Base-by-base conservation (phyloP, 116 monocot genomes). In the Iris pallida region DNA sequence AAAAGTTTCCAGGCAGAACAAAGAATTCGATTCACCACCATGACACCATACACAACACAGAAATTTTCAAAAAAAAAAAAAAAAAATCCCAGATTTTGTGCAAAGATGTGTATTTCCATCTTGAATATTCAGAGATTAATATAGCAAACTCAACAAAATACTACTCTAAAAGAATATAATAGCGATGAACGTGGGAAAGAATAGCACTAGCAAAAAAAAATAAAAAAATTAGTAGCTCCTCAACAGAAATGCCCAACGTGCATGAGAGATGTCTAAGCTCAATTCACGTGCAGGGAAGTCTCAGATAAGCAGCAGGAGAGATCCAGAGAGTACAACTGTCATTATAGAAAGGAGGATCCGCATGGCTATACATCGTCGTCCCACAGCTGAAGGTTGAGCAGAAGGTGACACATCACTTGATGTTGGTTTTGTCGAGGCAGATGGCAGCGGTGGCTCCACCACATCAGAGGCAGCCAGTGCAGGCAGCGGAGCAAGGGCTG, bases 391-490 rank as follows among this genome's bases (percentile, higher is more conserved):
- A 9, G 11, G 13, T 51, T 51, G 49, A 9, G 13, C 13, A 51
- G 1, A 0, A 9, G 7, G 13, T 9, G 13, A 51, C 13, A 51
- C 1, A 51, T 1, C 49, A 51, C 4, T 30, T 30, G 30, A 30
- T 30, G 30, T 15, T 20, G 49, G 54, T 42, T 53, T 67, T 1
- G 44, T 10, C 4, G 74, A 66, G 13, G 58, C 81, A 0, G 72
- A 45, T 10, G 79, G 68, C 0, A 82, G 79, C 8, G 88, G 84
- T 8, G 88, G 68, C 70, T 88, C 88, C 5, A 63, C 70, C 47
- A 88, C 84, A 66, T 88, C 88, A 8, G 73, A 18, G 0, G 40
- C 64, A 5, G 68, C 61, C 45, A 88, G 68, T 45, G 73, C 30
- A 0, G 81, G 84, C 56, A 74, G 7, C 3, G 88, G 88, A 16